Evolutionary conservation across 352 stramenopile species (phyloP).

Genomic region (Globisporangium middletonii): DNA sequence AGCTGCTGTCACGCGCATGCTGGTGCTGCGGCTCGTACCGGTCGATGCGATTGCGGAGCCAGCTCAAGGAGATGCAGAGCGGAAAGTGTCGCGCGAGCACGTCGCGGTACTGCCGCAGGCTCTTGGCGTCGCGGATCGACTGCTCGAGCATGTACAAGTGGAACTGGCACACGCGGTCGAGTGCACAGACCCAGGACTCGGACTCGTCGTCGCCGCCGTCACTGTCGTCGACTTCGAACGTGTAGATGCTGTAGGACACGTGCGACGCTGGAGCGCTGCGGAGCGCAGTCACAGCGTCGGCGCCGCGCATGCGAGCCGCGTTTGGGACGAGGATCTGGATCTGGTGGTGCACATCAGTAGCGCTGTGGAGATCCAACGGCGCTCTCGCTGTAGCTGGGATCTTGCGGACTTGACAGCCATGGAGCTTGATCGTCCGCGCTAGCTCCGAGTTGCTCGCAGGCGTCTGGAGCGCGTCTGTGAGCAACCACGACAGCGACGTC

Average conservation of each 20-base stretch:
- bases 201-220: constrained; percentile 10
- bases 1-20: neutral
- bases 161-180: constrained; percentile 39
- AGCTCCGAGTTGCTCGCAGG: constrained; percentile 5
- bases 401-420: constrained; percentile 44
- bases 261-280: neutral
- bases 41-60: constrained; percentile 57
- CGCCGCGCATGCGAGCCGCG: neutral
- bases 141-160: constrained; percentile 43
- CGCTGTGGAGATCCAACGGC: neutral
- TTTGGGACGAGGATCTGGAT: constrained; percentile 38
- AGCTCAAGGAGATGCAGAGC: constrained; percentile 47
- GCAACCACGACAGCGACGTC: constrained; percentile 47
- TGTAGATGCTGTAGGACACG: constrained; percentile 28
- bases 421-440: constrained; percentile 29
- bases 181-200: constrained; percentile 25
- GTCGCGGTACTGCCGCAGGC: constrained; percentile 31
- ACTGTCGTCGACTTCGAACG: constrained; percentile 26
- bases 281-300: neutral
- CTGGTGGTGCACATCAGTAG: constrained; percentile 11
- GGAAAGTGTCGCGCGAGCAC: constrained; percentile 38
- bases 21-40: constrained; percentile 13
- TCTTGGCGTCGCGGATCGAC: constrained; percentile 21
- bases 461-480: constrained; percentile 38
- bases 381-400: constrained; percentile 8